phyloP scores from a whole-genome alignment of 768 basidiomycete species.

The Rhodotorula sphaerocarpa region DNA sequence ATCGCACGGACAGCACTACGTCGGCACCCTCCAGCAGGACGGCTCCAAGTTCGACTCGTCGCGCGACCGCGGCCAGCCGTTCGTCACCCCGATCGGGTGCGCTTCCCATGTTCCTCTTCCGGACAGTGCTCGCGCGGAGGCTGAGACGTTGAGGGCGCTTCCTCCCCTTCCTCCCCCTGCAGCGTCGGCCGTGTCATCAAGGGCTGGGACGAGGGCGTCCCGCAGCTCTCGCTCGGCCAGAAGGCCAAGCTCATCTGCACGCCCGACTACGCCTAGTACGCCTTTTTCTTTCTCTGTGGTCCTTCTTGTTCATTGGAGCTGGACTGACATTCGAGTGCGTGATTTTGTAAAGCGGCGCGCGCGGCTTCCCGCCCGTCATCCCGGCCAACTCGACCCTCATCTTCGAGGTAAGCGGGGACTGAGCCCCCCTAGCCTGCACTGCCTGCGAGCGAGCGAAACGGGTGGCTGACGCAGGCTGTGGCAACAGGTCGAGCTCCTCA shows the following conservation, averaged over 20 bases:
- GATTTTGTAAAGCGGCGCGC: conserved; percentile 45
- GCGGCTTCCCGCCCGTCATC: conserved; percentile 72
- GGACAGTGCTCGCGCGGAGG: no score
- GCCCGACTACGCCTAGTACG: conserved; percentile 59
- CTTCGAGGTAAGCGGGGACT: conserved; percentile 50
- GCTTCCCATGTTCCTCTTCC: no score
- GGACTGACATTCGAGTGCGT: background rate
- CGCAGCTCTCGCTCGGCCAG: conserved; percentile 64
- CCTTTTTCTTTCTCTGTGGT: background rate
- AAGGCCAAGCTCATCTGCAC: conserved; percentile 53
- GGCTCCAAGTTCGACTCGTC: conserved; percentile 53
- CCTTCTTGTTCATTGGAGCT: background rate
- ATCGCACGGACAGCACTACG: conserved; percentile 61
- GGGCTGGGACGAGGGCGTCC: conserved; percentile 85
- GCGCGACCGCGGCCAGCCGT: conserved; percentile 52
- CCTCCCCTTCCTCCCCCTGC: conserved; percentile 48
- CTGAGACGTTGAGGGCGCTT: no score
- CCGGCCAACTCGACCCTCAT: conserved; percentile 58
- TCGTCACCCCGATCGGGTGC: conserved; percentile 47
- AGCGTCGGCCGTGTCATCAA: conserved; percentile 75
- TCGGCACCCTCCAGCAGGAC: conserved; percentile 44
- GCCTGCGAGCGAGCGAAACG: no score
- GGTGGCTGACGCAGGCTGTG: background rate
- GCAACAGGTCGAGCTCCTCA: conserved; percentile 59
- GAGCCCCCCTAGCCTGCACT: background rate